Conservation (phyloP, 768 basidiomycete species). For the Amanita subjunquillea region DNA sequence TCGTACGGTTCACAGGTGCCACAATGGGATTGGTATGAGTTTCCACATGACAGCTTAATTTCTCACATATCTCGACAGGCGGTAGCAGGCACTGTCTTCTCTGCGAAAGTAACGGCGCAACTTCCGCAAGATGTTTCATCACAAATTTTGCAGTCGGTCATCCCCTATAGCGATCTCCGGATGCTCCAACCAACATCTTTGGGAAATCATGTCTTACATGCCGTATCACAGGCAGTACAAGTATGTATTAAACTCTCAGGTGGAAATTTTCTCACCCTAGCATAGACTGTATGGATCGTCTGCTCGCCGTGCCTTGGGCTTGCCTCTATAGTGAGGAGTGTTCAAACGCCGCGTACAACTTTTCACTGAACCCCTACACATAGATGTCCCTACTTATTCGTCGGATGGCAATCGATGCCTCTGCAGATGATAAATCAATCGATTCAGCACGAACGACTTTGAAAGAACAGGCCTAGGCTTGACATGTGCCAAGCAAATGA, state of each 20-base stretch:
- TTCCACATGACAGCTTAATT: background rate
- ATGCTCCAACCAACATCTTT: slow-evolving; percentile 34
- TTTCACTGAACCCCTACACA: slow-evolving; percentile 5
- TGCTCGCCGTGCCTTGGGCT: slow-evolving; percentile 61
- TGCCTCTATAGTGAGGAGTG: slow-evolving; percentile 43
- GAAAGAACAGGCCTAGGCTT: background rate
- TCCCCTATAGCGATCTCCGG: slow-evolving; percentile 44
- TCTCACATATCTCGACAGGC: slow-evolving; percentile 34
- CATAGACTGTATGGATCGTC: slow-evolving; percentile 62
- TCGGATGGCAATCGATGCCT: slow-evolving; percentile 17
- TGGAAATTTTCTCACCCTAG: slow-evolving; percentile 4
- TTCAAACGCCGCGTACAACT: background rate
- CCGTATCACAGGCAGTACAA: slow-evolving; percentile 54
- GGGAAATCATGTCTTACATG: slow-evolving; percentile 35
- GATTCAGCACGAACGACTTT: background rate
- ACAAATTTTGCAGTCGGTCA: slow-evolving; percentile 30
- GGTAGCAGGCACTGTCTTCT: slow-evolving; percentile 66
- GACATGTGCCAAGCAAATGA: background rate
- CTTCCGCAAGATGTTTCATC: slow-evolving; percentile 39
- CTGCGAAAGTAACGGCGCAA: slow-evolving; percentile 35
- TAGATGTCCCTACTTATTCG: slow-evolving; percentile 32
- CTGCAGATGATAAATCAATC: background rate
- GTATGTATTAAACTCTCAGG: slow-evolving; percentile 22
- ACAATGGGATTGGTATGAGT: slow-evolving; percentile 65
- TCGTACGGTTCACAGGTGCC: slow-evolving; percentile 80